Conservation (phyloP, 257 asterid species). For the Petrea volubilis region DNA sequence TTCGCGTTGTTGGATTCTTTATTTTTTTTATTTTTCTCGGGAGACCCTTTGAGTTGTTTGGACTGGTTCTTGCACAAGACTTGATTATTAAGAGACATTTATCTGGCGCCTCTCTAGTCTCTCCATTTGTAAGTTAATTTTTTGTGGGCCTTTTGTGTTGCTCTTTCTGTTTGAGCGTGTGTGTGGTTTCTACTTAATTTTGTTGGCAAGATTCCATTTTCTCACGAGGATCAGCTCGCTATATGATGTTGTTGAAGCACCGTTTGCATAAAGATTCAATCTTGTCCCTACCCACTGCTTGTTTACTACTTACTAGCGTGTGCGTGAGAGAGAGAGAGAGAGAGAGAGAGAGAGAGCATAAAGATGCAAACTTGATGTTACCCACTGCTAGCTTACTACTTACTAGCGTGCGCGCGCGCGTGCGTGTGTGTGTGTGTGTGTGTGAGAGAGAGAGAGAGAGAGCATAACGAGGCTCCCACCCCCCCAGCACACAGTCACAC, state of each 20-base stretch:
- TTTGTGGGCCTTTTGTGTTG: neutral
- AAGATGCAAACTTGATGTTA: neutral
- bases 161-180: neutral
- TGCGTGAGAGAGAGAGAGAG: no score
- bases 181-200: neutral
- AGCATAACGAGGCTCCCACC: neutral
- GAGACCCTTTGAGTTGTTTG: slow-evolving; percentile 4
- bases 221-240: no score
- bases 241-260: no score
- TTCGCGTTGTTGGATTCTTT: neutral
- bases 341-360: neutral
- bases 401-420: no score
- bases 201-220: neutral
- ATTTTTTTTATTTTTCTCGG: no score
- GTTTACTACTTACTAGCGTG: neutral
- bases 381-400: neutral
- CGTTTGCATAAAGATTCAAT: neutral
- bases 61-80: slow-evolving; percentile 1
- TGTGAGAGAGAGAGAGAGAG: neutral
- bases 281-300: neutral
- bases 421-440: neutral
- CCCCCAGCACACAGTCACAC: no score
- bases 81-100: slow-evolving; percentile 5
- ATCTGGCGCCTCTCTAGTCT: neutral
- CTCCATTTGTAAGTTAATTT: slow-evolving; percentile 18